Percentiles rank a stretch among this genome's conserved stretches.
Evolutionary conservation across 2,329 filamentous ascomycete species (phyloP).

Genomic region (Cryphonectria carpinicola): DNA sequence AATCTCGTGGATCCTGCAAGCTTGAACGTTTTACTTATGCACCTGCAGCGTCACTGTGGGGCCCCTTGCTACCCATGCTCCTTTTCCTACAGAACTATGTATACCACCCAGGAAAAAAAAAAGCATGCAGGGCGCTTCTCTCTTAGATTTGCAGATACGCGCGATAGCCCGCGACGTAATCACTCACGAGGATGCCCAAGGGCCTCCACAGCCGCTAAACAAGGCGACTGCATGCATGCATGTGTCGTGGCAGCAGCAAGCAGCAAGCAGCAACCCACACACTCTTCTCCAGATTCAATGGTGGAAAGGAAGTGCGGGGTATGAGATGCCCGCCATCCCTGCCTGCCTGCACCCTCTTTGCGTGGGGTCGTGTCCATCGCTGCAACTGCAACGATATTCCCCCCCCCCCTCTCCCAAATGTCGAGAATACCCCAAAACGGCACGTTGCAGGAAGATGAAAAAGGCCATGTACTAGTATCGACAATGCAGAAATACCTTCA

Average conservation of each 20-base stretch:
- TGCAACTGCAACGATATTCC: background rate
- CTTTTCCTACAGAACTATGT: background rate
- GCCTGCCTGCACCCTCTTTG: background rate
- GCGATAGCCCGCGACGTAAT: background rate
- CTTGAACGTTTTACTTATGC: background rate
- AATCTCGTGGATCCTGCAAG: background rate
- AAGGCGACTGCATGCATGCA: constrained; percentile 8
- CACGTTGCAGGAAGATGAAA: background rate
- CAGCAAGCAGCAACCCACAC: background rate
- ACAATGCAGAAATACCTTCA: background rate
- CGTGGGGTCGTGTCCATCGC: background rate
- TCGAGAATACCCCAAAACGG: constrained; percentile 1
- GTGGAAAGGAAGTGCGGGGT: constrained; percentile 2
- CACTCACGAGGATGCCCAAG: background rate
- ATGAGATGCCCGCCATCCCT: constrained; percentile 5
- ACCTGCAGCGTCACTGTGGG: constrained; percentile 16
- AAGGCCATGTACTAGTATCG: background rate
- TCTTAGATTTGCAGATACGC: background rate
- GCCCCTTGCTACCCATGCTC: background rate
- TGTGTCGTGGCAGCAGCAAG: background rate
- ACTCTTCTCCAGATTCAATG: constrained; percentile 2
- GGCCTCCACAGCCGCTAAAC: background rate
- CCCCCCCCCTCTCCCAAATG: background rate
- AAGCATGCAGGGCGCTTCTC: background rate
- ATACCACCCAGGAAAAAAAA: background rate